Base-by-base conservation (phyloP, 345 rosid genomes). In the Rubroshorea leprosula region DNA sequence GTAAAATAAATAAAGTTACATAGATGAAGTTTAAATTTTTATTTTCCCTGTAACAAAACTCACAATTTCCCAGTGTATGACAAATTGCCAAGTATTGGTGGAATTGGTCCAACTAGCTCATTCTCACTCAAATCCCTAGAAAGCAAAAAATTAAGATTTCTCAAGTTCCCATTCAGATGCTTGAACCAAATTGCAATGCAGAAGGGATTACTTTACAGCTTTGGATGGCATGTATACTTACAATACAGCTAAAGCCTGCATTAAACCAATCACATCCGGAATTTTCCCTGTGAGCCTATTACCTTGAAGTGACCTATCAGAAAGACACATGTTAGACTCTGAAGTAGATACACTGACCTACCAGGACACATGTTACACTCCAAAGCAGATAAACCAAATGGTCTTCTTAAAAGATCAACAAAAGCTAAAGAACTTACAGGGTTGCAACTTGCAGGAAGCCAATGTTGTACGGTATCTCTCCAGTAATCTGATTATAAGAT, bases 371-470 rank as follows among this genome's bases (percentile, higher is more conserved):
- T n/a, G n/a, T n/a, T n/a, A n/a, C n/a, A n/a, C n/a, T n/a, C n/a
- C n/a, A n/a, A n/a, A n/a, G n/a, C n/a, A n/a, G n/a, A n/a, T n/a
- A n/a, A n/a, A n/a, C 25, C 21, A 35, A 20, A 0, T 14, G 0
- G 27, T 0, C 41, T 6, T n/a, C n/a, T n/a, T n/a, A 1, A n/a
- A 6, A 0, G 7, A 16, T 27, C 1, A 9, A 17, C 3, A 8
- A n/a, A n/a, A 23, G 4, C 18, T 9, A 2, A 15, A 14, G 39
- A 15, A 69, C 96, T 76, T 65, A 94, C 99, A 94, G 66, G 13
- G 99, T 94, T 31, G 99, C 99, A 5, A 94, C 99, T 83, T 94
- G 99, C 27, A 94, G 76, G 72, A 94, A 94, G 15, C 97, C 99
- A 11, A 94, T 75, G 24, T 90, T 94, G 72, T 85, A 94, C 0